Base-by-base conservation (phyloP, 2,329 filamentous ascomycete species). In the Elsinoe australis region DNA sequence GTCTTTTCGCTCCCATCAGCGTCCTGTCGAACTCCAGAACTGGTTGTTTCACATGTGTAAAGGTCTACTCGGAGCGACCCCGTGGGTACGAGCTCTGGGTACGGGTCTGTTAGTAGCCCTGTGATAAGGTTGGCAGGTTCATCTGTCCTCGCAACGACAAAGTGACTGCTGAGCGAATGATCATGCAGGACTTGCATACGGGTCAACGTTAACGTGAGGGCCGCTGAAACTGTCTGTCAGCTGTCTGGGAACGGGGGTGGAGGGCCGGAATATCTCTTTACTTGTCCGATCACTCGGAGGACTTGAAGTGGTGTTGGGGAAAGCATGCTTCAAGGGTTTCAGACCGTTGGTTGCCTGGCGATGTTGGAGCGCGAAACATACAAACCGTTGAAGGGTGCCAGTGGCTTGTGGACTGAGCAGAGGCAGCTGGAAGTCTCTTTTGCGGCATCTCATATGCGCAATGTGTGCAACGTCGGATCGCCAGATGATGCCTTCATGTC, bases 271-370 rank as follows among this genome's bases (percentile, higher is more conserved):
- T 6, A 29, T 6, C 26, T n/a, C n/a, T n/a, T n/a, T n/a, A n/a
- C n/a, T n/a, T n/a, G n/a, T n/a, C n/a, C n/a, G n/a, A n/a, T n/a
- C n/a, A n/a, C n/a, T n/a, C n/a, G n/a, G n/a, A n/a, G 22, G 22
- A 5, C 21, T 41, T 41, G 5, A 8, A 24, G 36, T 26, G 17
- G 22, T 21, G 18, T 41, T 8, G 29, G n/a, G 29, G 29, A 32
- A 15, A 15, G 17, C 21, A 44, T 31, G 26, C 14, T 21, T 14
- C 21, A 35, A n/a, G 45, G 38, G 45, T 48, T 48, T 48, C 45
- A 39, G 22, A 29, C 45, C 45, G 45, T 48, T 48, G 45, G 32
- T 35, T 48, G 33, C 45, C 31, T 36, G 45, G 45, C 39, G 39
- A 44, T 44, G 39, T 44, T 24, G 39, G 39, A 44, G 39, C 29